Evolutionary conservation across 2,329 filamentous ascomycete species (phyloP), one percentile per base, ranked within the genome.

Genomic region (Gaeumannomyces sp.): DNA sequence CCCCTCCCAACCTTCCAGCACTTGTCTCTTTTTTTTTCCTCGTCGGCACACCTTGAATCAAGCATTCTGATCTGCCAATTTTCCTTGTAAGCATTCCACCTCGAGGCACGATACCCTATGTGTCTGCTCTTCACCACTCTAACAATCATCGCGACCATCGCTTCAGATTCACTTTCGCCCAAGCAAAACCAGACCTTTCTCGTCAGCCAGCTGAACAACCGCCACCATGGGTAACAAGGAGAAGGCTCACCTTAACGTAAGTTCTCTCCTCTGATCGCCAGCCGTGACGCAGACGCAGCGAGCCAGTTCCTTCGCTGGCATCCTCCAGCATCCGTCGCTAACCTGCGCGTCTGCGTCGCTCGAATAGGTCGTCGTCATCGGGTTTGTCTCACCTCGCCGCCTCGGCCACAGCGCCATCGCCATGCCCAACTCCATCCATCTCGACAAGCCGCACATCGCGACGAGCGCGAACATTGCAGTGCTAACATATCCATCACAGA

Each of bases 181-280:
- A 13, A 56, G 61, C 56, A 28, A 28, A 60, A 61, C 31, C 27
- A 53, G 45, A 65, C 45, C 67, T 66, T n/a, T 64, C 64, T 67
- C 66, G 60, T 61, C 59, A 31, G 29, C 25, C 7, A 61, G 29
- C 59, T 25, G 27, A 60, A 67, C 65, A 68, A 70, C 72, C 72
- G 71, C 71, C 73, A 77, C 71, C 71, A 78, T 77, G 76, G 76
- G 93, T 91, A 98, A 92, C 87, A 89, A 97, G 77, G 91, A 94
- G 72, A 96, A 96, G 90, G 84, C 81, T 83, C 94, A 98, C 83
- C 92, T 98, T 83, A 93, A 93, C 91, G 90, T 97, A 77, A 73
- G 76, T 78, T 45, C 31, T 31, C 7, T 61, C 60, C 28, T 38
- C n/a, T 35, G 45, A 27, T 61, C 33, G 13, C 60, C 14, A 28